These are phyloP conservation scores for Cenchrus fungigraminus DNA, from an alignment of 176 grass and related monocot genomes.

Conservation along the genomic window DNA sequence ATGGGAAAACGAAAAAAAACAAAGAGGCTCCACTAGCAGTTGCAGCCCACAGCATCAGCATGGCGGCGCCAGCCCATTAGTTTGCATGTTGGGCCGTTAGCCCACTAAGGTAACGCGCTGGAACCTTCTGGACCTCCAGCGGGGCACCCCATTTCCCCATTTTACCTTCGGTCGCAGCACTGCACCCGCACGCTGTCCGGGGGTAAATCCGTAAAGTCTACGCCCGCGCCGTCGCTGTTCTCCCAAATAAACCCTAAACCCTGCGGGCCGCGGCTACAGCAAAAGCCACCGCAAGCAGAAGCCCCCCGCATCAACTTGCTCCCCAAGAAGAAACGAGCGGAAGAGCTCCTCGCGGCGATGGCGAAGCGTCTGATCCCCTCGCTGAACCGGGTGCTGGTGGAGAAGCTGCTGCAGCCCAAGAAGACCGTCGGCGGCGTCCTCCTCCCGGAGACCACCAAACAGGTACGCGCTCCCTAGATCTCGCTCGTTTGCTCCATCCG, in stretches of 20 bases:
- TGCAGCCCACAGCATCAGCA: background rate
- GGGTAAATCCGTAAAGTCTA: background rate
- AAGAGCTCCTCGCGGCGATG: conserved; percentile 36
- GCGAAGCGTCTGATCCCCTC: conserved; percentile 77
- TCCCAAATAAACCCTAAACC: conserved; percentile 42
- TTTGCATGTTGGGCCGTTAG: background rate
- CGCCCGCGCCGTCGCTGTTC: background rate
- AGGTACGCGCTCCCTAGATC: conserved; percentile 12
- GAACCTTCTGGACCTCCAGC: conserved; percentile 22
- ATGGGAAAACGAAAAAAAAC: background rate
- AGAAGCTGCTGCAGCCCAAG: conserved; percentile 77
- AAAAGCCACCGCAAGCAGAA: background rate
- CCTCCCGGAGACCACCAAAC: conserved; percentile 73
- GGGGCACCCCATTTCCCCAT: background rate
- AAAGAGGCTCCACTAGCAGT: background rate
- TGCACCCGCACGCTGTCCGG: background rate
- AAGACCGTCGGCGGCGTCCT: conserved; percentile 79
- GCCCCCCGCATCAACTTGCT: background rate
- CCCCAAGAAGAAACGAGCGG: conserved; percentile 25
- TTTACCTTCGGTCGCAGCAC: background rate
- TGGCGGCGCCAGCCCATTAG: background rate
- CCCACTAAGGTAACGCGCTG: background rate
- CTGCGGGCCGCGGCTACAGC: background rate
- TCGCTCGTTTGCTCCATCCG: background rate
- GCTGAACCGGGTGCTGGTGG: conserved; percentile 75